Base-by-base conservation (phyloP, 2,329 filamentous ascomycete genomes). In the Didymella glomerata region DNA sequence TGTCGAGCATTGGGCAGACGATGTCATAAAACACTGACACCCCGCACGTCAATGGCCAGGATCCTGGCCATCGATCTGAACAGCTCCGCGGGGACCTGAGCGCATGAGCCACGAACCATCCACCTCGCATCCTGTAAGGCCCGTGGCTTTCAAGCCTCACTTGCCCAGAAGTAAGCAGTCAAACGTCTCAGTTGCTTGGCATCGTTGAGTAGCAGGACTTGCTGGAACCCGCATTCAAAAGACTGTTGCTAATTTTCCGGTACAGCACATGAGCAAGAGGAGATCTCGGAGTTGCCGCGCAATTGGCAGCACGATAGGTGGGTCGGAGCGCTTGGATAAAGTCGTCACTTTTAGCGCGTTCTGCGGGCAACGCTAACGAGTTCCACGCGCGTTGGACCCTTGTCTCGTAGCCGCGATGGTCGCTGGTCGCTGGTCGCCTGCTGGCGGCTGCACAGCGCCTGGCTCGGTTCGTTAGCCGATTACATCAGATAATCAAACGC, bases 391-490 rank as follows among this genome's bases (percentile, higher is more conserved):
- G 38, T 41, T 44, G 24, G 24, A 54, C 51, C 40, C 30, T 53
- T 47, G 56, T 46, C 46, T 51, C 32, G 45, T 25, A 34, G 25
- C 38, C 50, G 51, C 51, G 54, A 59, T 30, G 51, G 51, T 51
- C 47, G 34, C 20, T 30, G 51, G 51, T 51, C 47, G 34, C 20
- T 42, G 50, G 51, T 51, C 57, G 34, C 25, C 18, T 54, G 32
- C 41, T 55, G 48, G 52, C 57, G 57, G 51, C 42, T 60, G 57
- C 48, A 45, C 27, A 52, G 57, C 57, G 57, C 10, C 34, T 60
- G 48, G 38, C 49, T 59, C 56, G 57, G 48, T 52, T 48, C 34
- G 30, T 52, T 51, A 51, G 20, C 57, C 52, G 57, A 55, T 55
- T 48, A 48, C 41, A 54, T 41, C 32, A 40, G 40, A 42, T 20